These are phyloP conservation scores for Lentinula sp. DNA, from an alignment of 768 basidiomycete genomes.

Conservation along the genomic window DNA sequence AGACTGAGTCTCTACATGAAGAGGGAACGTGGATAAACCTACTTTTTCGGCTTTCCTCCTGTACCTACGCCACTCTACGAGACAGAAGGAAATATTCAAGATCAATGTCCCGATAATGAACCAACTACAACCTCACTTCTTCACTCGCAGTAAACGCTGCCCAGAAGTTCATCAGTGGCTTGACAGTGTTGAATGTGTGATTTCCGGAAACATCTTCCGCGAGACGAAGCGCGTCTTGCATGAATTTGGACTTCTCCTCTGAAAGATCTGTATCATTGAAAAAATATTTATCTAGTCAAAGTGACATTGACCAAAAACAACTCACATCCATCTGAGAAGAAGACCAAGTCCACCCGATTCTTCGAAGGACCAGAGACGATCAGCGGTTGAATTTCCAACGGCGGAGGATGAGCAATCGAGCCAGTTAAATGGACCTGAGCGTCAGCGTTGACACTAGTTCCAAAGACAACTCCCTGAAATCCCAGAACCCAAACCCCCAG, in stretches of 20 bases:
- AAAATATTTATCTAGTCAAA: background rate
- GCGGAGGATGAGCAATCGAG: slow-evolving; percentile 22
- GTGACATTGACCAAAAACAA: slow-evolving; percentile 5
- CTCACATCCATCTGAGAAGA: slow-evolving; percentile 77
- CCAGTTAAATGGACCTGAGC: background rate
- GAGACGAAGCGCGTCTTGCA: slow-evolving; percentile 59
- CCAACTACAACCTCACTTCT: slow-evolving; percentile 38
- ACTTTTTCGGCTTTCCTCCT: slow-evolving; percentile 68
- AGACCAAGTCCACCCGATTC: slow-evolving; percentile 71
- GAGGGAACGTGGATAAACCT: slow-evolving; percentile 8
- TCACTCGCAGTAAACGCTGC: slow-evolving; percentile 71
- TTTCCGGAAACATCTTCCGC: slow-evolving; percentile 66
- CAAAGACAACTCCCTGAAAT: background rate
- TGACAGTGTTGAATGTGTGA: slow-evolving; percentile 72
- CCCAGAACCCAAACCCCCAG: background rate
- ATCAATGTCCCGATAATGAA: background rate
- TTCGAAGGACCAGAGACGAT: slow-evolving; percentile 52
- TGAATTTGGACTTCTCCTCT: slow-evolving; percentile 56
- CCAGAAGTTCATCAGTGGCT: slow-evolving; percentile 77
- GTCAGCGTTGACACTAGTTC: background rate
- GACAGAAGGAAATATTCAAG: background rate
- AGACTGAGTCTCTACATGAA: background rate
- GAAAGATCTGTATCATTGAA: slow-evolving; percentile 36
- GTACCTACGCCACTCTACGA: slow-evolving; percentile 62
- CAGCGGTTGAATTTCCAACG: slow-evolving; percentile 51